Evolutionary conservation across 768 basidiomycete species (phyloP), one percentile per base, ranked within the genome.

Genomic region (Mycena floridula): DNA sequence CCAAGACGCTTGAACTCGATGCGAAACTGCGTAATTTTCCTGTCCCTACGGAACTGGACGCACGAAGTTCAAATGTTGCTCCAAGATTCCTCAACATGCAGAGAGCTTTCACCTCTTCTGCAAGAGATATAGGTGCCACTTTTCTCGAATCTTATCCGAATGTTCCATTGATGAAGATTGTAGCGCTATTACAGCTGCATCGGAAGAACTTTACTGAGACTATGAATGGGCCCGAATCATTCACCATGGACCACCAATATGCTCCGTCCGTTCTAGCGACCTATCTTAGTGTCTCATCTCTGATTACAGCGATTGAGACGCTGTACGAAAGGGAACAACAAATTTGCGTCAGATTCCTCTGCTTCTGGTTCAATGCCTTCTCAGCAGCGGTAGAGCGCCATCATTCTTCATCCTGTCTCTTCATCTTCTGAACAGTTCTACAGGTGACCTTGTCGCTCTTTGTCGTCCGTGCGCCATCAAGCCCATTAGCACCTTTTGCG

Each of bases 311-410:
- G 2, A 60, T 84, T 15, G 74, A 79, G 49, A 69, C 66, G 26
- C 61, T 85, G 20, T 81, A 75, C 57, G 64, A 73, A 28, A 69
- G 74, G 48, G 76, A 83, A 55, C 73, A 77, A 7, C 74, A 80
- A 50, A 60, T 86, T 40, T 78, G 76, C 49, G 73, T 73, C 42
- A 72, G 85, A 24, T 82, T 84, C 51, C 70, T 83, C 59, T 75
- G 79, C 57, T 78, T 84, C 53, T 89, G 85, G 85, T 81, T 82
- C 47, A 84, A 87, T 54, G 69, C 76, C 16, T 85, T 84, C 57
- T 84, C 84, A 36, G 81, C 81, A 7, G 79, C 79, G 47, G 84
- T 84, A 57, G 61, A 81, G 68, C 5, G 21, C 20, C 38, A 11
- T 39, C 12, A 15, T 35, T n/a, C 15, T 16, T 15, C 6, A 23